Percentiles rank a stretch among this genome's conserved stretches.
Conservation (phyloP, 1,284 basidiomycete species). For the Rhizoctonia solani region DNA sequence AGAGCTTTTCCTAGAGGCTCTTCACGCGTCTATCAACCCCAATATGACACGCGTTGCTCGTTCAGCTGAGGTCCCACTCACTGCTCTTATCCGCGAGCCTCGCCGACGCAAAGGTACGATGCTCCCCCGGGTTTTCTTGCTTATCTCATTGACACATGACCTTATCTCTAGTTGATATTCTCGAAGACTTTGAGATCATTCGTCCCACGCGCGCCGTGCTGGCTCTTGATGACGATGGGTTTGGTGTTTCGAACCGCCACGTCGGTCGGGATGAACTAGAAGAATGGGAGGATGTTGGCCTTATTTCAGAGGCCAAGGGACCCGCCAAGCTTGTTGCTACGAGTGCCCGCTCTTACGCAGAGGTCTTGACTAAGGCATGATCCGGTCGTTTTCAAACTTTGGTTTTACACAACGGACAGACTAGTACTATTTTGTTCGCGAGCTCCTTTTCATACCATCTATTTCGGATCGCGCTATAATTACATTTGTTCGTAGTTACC, state of each 20-base stretch:
- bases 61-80: conserved; percentile 8
- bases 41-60: not conserved
- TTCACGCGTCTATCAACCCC: not conserved
- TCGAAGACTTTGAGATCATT: conserved; percentile 31
- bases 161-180: conserved; percentile 22
- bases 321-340: conserved; percentile 30
- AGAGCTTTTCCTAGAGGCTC: conserved; percentile 17
- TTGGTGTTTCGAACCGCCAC: conserved; percentile 31
- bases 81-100: conserved; percentile 14
- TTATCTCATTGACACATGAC: not conserved
- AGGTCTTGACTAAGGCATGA: conserved; percentile 24
- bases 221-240: conserved; percentile 25
- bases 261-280: conserved; percentile 26
- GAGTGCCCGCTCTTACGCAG: conserved; percentile 31
- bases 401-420: not conserved
- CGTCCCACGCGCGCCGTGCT: conserved; percentile 29
- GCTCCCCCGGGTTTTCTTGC: conserved; percentile 2
- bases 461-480: conserved; percentile 17
- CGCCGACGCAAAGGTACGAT: conserved; percentile 26
- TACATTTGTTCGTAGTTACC: not conserved
- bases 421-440: conserved; percentile 4
- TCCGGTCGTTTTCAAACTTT: not conserved
- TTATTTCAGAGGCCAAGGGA: conserved; percentile 17
- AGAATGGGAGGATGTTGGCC: conserved; percentile 30
- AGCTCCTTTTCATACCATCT: not conserved